Percentiles rank a stretch among this genome's conserved stretches.
Conservation (phyloP, 2,329 filamentous ascomycete species). For the Beauveria medogensis region DNA sequence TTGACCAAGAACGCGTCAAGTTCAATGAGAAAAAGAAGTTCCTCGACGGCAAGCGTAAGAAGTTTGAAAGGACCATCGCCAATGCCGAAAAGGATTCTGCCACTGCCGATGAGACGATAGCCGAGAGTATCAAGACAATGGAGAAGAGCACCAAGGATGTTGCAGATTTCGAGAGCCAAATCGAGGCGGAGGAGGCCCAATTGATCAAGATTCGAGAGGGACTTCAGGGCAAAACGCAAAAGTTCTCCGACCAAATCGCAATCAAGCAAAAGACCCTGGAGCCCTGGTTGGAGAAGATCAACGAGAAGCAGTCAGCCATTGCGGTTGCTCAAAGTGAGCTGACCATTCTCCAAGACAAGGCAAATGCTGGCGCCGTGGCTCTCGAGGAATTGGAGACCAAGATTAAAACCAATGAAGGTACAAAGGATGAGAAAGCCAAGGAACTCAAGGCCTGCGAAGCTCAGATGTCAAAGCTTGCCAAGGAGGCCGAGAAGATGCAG, state of each 20-base stretch:
- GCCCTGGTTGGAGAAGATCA: slow-evolving; percentile 95
- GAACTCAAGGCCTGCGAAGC: slow-evolving; percentile 71
- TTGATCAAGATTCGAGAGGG: slow-evolving; percentile 75
- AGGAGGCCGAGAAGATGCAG: slow-evolving; percentile 65
- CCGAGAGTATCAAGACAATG: slow-evolving; percentile 71
- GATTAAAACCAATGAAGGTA: slow-evolving; percentile 63
- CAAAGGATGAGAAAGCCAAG: slow-evolving; percentile 58
- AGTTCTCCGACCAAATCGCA: slow-evolving; percentile 85
- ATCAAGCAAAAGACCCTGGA: slow-evolving; percentile 89
- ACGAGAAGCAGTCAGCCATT: slow-evolving; percentile 87
- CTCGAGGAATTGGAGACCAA: slow-evolving; percentile 78
- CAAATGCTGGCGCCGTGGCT: slow-evolving; percentile 76
- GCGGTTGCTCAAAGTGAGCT: slow-evolving; percentile 93
- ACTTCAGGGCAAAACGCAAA: slow-evolving; percentile 92
- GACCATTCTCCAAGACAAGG: slow-evolving; percentile 81
- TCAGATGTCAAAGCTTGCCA: slow-evolving; percentile 63
- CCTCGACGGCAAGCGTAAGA: slow-evolving; percentile 81
- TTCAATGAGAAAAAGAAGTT: slow-evolving; percentile 98
- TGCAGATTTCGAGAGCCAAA: slow-evolving; percentile 62
- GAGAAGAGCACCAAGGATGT: slow-evolving; percentile 70
- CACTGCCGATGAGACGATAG: slow-evolving; percentile 70
- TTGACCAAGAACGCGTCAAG: slow-evolving; percentile 95
- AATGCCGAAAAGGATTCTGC: slow-evolving; percentile 66
- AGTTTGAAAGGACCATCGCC: slow-evolving; percentile 80
- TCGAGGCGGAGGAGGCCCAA: slow-evolving; percentile 73